Evolutionary conservation across 2,329 filamentous ascomycete species (phyloP).

Genomic region (Pseudopithomyces chartarum): DNA sequence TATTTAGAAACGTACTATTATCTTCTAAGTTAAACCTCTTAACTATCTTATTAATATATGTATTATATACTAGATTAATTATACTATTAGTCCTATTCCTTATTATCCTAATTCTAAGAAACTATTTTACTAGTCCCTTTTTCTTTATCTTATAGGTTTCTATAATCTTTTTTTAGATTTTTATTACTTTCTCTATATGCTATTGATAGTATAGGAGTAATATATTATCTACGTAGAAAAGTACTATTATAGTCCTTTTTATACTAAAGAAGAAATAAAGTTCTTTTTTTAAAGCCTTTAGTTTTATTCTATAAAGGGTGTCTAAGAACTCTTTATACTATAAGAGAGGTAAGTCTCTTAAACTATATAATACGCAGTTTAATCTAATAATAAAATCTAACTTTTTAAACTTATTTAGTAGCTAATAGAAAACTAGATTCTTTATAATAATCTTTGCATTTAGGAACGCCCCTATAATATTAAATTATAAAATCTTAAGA

Average conservation of each 20-base stretch:
- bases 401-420: background rate
- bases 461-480: background rate
- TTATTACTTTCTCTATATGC: background rate
- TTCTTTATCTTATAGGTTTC: background rate
- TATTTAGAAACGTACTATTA: no score
- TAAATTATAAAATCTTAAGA: background rate
- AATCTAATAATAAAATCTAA: no score
- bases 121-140: background rate
- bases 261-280: no score
- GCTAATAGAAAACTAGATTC: background rate
- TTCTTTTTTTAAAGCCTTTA: no score
- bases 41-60: background rate
- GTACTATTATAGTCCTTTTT: no score
- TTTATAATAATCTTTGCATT: background rate
- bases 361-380: no score
- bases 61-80: background rate
- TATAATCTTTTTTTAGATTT: background rate
- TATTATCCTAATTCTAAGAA: background rate
- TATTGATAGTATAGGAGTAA: background rate
- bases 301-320: no score
- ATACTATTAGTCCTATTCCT: background rate
- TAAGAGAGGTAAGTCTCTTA: no score
- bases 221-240: no score
- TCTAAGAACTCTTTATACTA: no score
- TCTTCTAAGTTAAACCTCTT: background rate